These are phyloP conservation scores for Amniculicola lignicola DNA, from an alignment of 495 filamentous ascomycete species.

Conservation along the genomic window DNA sequence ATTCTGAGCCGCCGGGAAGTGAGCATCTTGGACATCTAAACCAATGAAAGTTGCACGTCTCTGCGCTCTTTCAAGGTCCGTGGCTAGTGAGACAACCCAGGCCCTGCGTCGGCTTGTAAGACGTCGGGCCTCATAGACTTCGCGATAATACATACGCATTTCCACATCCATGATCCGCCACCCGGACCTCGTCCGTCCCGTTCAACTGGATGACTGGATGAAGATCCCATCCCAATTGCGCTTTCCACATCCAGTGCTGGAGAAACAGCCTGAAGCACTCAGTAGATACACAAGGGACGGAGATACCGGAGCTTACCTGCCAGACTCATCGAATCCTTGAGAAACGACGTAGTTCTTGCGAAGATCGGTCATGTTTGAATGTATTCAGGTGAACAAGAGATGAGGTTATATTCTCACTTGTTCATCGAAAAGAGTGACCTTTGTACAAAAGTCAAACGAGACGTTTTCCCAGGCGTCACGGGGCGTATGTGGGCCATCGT, in stretches of 20 bases:
- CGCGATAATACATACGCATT: constrained; percentile 10
- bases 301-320: background rate
- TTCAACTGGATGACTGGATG: constrained; percentile 8
- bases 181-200: background rate
- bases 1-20: constrained; percentile 1
- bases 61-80: background rate
- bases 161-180: constrained; percentile 13
- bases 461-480: too few species aligned
- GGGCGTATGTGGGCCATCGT: too few species aligned
- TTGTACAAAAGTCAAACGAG: too few species aligned
- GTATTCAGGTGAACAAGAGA: too few species aligned
- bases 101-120: background rate
- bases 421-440: too few species aligned
- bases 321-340: constrained; percentile 6
- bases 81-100: constrained; percentile 5
- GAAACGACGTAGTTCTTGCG: constrained; percentile 8
- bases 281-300: background rate
- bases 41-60: background rate
- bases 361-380: constrained; percentile 1
- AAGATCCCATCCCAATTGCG: constrained; percentile 7
- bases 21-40: background rate
- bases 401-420: too few species aligned
- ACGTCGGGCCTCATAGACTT: too few species aligned
- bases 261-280: background rate
- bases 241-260: constrained; percentile 19